Percentiles rank a stretch among this genome's conserved stretches.
These are phyloP conservation scores for Chrysopogon serrulatus DNA, from an alignment of 176 grass and related monocot genomes.

Conservation along the genomic window DNA sequence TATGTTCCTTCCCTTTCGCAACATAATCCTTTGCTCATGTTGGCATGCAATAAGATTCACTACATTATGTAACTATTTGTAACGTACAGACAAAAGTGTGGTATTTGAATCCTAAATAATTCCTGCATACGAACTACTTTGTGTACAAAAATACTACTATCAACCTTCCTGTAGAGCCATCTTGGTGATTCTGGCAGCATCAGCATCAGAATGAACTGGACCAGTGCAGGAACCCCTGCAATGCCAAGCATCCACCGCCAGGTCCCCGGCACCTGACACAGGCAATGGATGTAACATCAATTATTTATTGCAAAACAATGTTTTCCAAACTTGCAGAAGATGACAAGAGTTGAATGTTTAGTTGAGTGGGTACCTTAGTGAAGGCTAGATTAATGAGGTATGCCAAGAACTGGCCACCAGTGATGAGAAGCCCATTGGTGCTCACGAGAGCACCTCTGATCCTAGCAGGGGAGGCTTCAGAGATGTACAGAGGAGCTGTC, in stretches of 20 bases:
- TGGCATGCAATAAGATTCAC: background rate
- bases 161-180: conserved; percentile 91
- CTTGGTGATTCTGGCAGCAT: conserved; percentile 92
- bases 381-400: conserved; percentile 98
- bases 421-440: conserved; percentile 89
- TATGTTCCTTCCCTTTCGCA: background rate
- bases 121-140: background rate
- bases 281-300: background rate
- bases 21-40: background rate
- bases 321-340: background rate
- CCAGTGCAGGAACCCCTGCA: conserved; percentile 75
- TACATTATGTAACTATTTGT: background rate
- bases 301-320: background rate
- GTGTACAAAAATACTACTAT: background rate
- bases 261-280: conserved; percentile 62
- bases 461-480: conserved; percentile 91
- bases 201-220: conserved; percentile 85
- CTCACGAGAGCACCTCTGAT: conserved; percentile 92
- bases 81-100: background rate
- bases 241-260: conserved; percentile 99
- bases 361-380: conserved; percentile 46
- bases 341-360: background rate
- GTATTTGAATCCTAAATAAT: background rate
- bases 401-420: conserved; percentile 88
- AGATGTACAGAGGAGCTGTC: conserved; percentile 96